A percentile compares a stretch with the other conserved stretches of the same genome.
Evolutionary conservation across 2,329 filamentous ascomycete species (phyloP).

Genomic region (Botrytis cinerea): DNA sequence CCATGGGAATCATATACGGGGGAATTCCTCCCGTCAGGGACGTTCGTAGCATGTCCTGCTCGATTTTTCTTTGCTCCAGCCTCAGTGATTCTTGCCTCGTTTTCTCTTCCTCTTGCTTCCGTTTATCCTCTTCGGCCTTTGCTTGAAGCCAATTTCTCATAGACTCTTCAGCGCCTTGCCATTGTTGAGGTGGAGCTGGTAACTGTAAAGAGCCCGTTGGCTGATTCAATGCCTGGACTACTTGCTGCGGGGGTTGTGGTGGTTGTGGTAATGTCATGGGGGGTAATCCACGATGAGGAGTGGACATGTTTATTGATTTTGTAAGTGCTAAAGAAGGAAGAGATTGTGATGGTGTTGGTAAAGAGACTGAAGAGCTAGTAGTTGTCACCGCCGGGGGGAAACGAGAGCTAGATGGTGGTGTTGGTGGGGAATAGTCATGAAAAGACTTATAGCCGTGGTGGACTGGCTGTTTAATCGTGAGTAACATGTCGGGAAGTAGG

Average conservation of each 20-base stretch:
- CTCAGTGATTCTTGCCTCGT: slow-evolving; percentile 62
- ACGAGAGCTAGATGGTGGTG: slow-evolving; percentile 46
- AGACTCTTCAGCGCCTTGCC: slow-evolving; percentile 67
- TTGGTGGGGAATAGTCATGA: slow-evolving; percentile 50
- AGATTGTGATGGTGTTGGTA: slow-evolving; percentile 37
- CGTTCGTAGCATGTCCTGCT: slow-evolving; percentile 70
- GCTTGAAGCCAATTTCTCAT: slow-evolving; percentile 72
- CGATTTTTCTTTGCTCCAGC: slow-evolving; percentile 71
- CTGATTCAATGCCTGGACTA: slow-evolving; percentile 40
- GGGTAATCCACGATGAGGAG: slow-evolving; percentile 68
- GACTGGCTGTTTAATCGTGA: slow-evolving; percentile 52
- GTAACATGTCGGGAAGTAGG: slow-evolving; percentile 48
- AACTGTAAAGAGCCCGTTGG: slow-evolving; percentile 51
- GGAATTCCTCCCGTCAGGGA: slow-evolving; percentile 71
- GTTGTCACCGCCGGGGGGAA: slow-evolving; percentile 45
- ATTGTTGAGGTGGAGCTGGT: slow-evolving; percentile 65
- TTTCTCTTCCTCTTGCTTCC: slow-evolving; percentile 73
- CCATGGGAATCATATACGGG: slow-evolving; percentile 71
- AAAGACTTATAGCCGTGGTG: slow-evolving; percentile 50
- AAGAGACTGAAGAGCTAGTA: slow-evolving; percentile 40
- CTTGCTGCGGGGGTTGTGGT: slow-evolving; percentile 31
- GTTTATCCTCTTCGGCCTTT: slow-evolving; percentile 72
- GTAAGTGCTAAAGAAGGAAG: slow-evolving; percentile 40
- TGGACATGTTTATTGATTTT: slow-evolving; percentile 62
- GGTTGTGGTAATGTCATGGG: slow-evolving; percentile 61